Conservation (phyloP, 202 grass and related monocot genomes). For the Hordeum pubiflorum region DNA sequence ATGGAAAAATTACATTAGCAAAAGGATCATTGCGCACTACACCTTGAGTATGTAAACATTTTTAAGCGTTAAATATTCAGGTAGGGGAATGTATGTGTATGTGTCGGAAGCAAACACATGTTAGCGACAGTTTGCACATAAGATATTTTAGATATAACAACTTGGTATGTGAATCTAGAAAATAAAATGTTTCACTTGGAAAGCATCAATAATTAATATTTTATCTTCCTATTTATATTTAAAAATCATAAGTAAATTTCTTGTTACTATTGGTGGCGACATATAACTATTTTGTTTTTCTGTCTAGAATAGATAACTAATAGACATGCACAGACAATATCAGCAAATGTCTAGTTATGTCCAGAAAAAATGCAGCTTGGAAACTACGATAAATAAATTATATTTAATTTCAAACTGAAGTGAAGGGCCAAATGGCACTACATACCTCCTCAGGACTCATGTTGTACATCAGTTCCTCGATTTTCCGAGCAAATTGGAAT, state of each 20-base stretch:
- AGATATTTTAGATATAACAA: background rate
- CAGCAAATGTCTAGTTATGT: background rate
- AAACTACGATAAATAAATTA: background rate
- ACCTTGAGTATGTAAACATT: background rate
- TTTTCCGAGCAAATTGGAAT: slow-evolving; percentile 81
- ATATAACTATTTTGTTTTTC: background rate
- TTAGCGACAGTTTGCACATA: background rate
- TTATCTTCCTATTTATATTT: background rate
- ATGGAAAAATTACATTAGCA: slow-evolving; percentile 7
- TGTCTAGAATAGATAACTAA: background rate
- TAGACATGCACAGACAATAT: slow-evolving; percentile 6
- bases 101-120: background rate
- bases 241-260: background rate
- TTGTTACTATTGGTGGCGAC: background rate
- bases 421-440: background rate
- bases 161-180: background rate
- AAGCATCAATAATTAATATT: slow-evolving; percentile 1
- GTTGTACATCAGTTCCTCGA: slow-evolving; percentile 78
- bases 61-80: background rate
- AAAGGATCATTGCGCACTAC: background rate
- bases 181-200: background rate
- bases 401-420: slow-evolving; percentile 5
- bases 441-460: slow-evolving; percentile 75
- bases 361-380: background rate
- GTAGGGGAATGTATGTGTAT: background rate